Evolutionary conservation across 768 basidiomycete species (phyloP).

Genomic region (Hericium erinaceus): DNA sequence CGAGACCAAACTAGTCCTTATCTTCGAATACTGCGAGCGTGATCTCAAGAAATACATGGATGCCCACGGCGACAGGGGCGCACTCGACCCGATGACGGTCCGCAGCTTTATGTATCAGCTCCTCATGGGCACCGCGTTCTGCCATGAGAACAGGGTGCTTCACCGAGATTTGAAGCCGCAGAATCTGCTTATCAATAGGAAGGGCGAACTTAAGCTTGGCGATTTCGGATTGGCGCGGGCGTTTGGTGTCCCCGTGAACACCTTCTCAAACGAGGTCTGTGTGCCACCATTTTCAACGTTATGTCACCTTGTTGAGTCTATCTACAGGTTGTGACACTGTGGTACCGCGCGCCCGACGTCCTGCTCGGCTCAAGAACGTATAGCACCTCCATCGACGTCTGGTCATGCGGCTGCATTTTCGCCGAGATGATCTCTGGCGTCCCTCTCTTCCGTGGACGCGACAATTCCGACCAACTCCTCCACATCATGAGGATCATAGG

Average conservation of each 20-base stretch:
- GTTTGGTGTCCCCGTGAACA: slow-evolving; percentile 98
- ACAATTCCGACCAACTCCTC: slow-evolving; percentile 95
- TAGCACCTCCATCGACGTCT: slow-evolving; percentile 96
- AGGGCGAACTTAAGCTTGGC: slow-evolving; percentile 93
- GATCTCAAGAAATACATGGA: slow-evolving; percentile 99
- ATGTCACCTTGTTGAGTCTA: slow-evolving; percentile 4
- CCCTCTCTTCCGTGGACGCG: slow-evolving; percentile 91
- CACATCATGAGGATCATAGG: slow-evolving; percentile 98
- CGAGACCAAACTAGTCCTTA: slow-evolving; percentile 93
- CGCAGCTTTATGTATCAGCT: slow-evolving; percentile 98
- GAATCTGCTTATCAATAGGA: slow-evolving; percentile 94
- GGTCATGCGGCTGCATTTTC: slow-evolving; percentile 99
- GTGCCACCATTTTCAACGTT: slow-evolving; percentile 1
- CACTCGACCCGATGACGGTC: slow-evolving; percentile 79
- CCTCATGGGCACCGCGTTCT: slow-evolving; percentile 94
- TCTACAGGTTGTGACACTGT: slow-evolving; percentile 87
- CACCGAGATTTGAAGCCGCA: slow-evolving; percentile 98
- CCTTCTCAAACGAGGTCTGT: slow-evolving; percentile 89
- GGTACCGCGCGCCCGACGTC: slow-evolving; percentile 98
- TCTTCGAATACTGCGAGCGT: slow-evolving; percentile 97
- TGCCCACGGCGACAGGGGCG: slow-evolving; percentile 90
- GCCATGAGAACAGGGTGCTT: slow-evolving; percentile 95
- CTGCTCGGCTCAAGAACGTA: slow-evolving; percentile 95
- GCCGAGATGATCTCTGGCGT: slow-evolving; percentile 99
- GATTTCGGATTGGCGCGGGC: slow-evolving; percentile 97